Conservation (phyloP, 768 basidiomycete genomes). For the Psilocybe cubensis region DNA sequence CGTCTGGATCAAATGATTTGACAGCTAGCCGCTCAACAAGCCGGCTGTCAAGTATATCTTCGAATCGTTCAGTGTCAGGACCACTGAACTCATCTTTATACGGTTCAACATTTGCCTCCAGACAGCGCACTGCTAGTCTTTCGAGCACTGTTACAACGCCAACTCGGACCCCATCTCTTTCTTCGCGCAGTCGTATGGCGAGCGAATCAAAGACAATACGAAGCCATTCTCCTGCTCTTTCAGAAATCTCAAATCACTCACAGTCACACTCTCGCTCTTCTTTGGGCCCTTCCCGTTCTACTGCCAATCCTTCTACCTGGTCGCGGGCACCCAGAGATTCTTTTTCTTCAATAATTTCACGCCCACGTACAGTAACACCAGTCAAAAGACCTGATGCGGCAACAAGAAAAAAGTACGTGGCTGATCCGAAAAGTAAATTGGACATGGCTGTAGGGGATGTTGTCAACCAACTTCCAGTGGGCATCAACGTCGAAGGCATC, state of each 20-base stretch:
- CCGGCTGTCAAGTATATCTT: slow-evolving; percentile 56
- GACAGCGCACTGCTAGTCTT: slow-evolving; percentile 77
- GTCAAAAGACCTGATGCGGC: slow-evolving; percentile 40
- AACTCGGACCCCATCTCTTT: slow-evolving; percentile 35
- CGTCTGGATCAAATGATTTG: slow-evolving; percentile 48
- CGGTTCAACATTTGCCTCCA: slow-evolving; percentile 78
- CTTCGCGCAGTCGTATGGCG: slow-evolving; percentile 46
- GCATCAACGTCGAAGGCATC: slow-evolving; percentile 81
- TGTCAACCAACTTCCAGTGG: slow-evolving; percentile 84
- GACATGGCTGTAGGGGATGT: slow-evolving; percentile 94
- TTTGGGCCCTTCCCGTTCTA: slow-evolving; percentile 41
- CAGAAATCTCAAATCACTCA: slow-evolving; percentile 58
- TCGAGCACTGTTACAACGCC: slow-evolving; percentile 41
- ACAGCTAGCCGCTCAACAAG: slow-evolving; percentile 57
- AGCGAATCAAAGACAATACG: slow-evolving; percentile 40
- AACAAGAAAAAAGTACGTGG: slow-evolving; percentile 72
- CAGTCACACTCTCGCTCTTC: slow-evolving; percentile 56
- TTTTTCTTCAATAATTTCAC: slow-evolving; percentile 46
- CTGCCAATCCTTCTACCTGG: slow-evolving; percentile 62
- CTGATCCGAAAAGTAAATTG: slow-evolving; percentile 89
- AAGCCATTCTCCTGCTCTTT: slow-evolving; percentile 62
- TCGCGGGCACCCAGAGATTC: slow-evolving; percentile 71
- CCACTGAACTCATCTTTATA: slow-evolving; percentile 55
- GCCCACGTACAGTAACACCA: slow-evolving; percentile 43
- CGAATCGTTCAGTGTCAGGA: slow-evolving; percentile 72